Conservation (phyloP, 2,329 filamentous ascomycete species). For the Ophiostoma populinum region DNA sequence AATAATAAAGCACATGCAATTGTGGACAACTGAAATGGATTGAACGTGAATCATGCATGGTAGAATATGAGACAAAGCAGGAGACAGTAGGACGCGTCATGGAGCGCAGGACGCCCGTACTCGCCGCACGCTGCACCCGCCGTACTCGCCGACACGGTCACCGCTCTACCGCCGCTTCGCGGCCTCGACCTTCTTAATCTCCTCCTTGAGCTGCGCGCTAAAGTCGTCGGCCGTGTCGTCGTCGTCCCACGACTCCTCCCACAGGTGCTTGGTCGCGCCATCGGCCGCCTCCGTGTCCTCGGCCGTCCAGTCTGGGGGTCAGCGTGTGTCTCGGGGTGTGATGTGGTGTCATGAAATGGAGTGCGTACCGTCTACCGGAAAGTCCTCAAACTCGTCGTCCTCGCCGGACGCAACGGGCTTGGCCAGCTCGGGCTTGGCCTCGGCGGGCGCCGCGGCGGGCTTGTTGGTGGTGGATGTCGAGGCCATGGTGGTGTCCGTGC, state of each 20-base stretch:
- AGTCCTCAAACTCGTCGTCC: conserved; percentile 98
- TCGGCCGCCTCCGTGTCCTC: conserved; percentile 74
- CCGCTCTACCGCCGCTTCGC: conserved; percentile 41
- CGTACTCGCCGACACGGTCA: not conserved
- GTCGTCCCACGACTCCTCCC: conserved; percentile 99
- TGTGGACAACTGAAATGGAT: too few species aligned
- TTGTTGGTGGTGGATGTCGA: conserved; percentile 16
- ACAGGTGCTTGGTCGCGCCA: conserved; percentile 59
- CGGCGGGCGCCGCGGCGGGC: conserved; percentile 30
- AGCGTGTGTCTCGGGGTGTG: too few species aligned
- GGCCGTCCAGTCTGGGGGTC: conserved; percentile 63
- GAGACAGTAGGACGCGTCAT: too few species aligned
- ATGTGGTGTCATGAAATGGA: too few species aligned
- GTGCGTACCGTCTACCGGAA: conserved; percentile 73
- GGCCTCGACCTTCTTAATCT: conserved; percentile 83
- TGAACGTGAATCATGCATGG: too few species aligned
- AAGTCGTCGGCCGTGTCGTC: conserved; percentile 96
- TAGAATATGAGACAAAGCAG: too few species aligned
- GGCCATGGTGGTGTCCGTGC: conserved; percentile 21
- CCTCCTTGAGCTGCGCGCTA: conserved; percentile 86
- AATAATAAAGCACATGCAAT: too few species aligned
- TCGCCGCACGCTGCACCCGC: too few species aligned
- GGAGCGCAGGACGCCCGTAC: too few species aligned
- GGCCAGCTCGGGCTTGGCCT: conserved; percentile 35
- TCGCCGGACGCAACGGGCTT: conserved; percentile 58